Evolutionary conservation across 495 filamentous ascomycete genomes (phyloP), one percentile per base, ranked within the genome.

Genomic region (Endocarpon pusillum): DNA sequence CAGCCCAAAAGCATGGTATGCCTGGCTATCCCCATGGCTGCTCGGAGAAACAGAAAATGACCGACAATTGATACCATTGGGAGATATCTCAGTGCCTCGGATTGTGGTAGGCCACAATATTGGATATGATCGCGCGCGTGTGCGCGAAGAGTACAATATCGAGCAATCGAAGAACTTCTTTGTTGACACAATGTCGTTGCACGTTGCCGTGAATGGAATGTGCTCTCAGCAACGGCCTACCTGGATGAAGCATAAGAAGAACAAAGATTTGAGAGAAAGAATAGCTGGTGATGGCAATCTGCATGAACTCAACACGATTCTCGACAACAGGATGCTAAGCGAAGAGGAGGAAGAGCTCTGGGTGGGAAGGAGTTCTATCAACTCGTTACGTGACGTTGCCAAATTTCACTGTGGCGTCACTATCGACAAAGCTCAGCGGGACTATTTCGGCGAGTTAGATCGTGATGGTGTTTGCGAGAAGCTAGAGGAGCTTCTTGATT

Each of bases 161-260:
- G 54, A 66, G 33, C 85, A 92, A 49, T 73, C 82, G 17, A 71
- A 70, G 33, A 96, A 81, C 42, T 81, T 71, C 26, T 99, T 93
- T 46, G 51, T 99, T 18, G 89, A 99, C 58, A 99, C 89, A 2
- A 99, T 99, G 89, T 94, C 85, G 6, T 63, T 99, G 33, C 89
- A 99, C 49, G 86, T 94, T 5, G 89, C 89, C 9, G 86, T 94
- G 6, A 99, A 99, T 46, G 89, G 89, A 20, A 99, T 99, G 89
- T 99, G 89, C 49, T 94, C 89, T 7, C 78, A 78, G 35, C 89
- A 99, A 52, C 68, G 89, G 33, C 89, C 89, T 6, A 89, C 81
- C 1, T 99, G 89, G 89, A 80, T 92, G 75, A 89, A 84, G 42
- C 79, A 91, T 46, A 78, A 81, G 45, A 99, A 99, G 49, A 78